These are phyloP conservation scores for Fraxinus anomala DNA, from an alignment of 257 asterid genomes.

Conservation along the genomic window DNA sequence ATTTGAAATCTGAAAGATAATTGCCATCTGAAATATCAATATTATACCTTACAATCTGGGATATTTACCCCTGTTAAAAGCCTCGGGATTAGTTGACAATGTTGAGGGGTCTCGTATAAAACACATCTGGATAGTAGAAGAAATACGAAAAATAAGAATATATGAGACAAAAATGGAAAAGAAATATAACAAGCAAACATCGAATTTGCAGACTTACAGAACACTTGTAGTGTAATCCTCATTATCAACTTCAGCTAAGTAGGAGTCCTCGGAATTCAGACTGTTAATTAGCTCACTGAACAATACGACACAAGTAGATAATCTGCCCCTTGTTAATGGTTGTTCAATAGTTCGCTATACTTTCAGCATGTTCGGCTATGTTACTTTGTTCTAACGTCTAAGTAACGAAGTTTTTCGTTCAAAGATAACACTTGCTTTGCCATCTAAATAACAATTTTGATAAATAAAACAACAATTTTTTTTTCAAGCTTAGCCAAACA, in stretches of 20 bases:
- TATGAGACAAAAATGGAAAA: background rate
- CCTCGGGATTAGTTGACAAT: constrained; percentile 23
- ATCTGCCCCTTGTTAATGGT: background rate
- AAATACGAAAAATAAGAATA: background rate
- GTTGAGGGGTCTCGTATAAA: constrained; percentile 29
- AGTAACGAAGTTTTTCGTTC: background rate
- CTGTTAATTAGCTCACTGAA: constrained; percentile 33
- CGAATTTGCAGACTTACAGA: constrained; percentile 33
- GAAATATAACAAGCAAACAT: background rate
- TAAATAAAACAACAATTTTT: background rate
- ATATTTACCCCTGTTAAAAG: constrained; percentile 31
- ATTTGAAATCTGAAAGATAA: background rate
- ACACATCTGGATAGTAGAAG: constrained; percentile 27
- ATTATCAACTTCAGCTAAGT: background rate
- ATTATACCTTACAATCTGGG: constrained; percentile 35
- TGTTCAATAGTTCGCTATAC: background rate
- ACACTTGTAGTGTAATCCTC: background rate
- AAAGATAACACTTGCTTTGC: background rate
- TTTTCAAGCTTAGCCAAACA: background rate
- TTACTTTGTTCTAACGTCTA: background rate
- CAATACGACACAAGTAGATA: background rate
- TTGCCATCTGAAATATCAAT: background rate
- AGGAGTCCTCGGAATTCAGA: constrained; percentile 20
- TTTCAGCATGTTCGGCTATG: background rate
- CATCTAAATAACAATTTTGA: background rate